phyloP scores from a whole-genome alignment of 768 basidiomycete species.

The Chalciporus sphaerocephalus region DNA sequence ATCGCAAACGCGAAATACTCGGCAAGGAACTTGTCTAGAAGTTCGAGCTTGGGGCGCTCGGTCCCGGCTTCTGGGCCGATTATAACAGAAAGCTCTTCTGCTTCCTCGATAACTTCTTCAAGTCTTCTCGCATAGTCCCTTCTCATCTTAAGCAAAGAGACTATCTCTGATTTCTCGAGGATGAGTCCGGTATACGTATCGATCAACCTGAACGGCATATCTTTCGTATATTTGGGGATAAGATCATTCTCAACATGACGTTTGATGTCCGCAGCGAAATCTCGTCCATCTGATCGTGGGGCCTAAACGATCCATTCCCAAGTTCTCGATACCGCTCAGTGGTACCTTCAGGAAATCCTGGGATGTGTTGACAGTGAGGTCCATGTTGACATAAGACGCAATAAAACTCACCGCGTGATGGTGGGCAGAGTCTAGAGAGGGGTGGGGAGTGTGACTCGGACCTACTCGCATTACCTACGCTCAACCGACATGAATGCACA shows the following conservation, averaged over 20 bases:
- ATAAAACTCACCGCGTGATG: background rate
- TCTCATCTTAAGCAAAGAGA: constrained; percentile 13
- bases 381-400: background rate
- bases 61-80: constrained; percentile 1
- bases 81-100: background rate
- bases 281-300: background rate
- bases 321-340: too few species aligned
- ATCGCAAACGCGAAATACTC: constrained; percentile 24
- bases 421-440: background rate
- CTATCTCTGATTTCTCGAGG: constrained; percentile 14
- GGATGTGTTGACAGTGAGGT: background rate
- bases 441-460: background rate
- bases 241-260: constrained; percentile 13
- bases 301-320: background rate
- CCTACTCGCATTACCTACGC: background rate
- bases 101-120: constrained; percentile 2
- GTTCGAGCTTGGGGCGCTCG: background rate
- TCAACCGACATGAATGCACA: background rate
- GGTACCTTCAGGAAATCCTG: background rate
- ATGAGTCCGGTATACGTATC: constrained; percentile 27
- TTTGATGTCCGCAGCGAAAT: constrained; percentile 13
- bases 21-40: constrained; percentile 12
- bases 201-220: constrained; percentile 23
- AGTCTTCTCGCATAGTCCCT: constrained; percentile 10
- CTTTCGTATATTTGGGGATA: constrained; percentile 11